A percentile compares a stretch with the other conserved stretches of the same genome.
These are phyloP conservation scores for Picochlorum sp. DNA, from an alignment of 139 green algal genomes.

Conservation along the genomic window DNA sequence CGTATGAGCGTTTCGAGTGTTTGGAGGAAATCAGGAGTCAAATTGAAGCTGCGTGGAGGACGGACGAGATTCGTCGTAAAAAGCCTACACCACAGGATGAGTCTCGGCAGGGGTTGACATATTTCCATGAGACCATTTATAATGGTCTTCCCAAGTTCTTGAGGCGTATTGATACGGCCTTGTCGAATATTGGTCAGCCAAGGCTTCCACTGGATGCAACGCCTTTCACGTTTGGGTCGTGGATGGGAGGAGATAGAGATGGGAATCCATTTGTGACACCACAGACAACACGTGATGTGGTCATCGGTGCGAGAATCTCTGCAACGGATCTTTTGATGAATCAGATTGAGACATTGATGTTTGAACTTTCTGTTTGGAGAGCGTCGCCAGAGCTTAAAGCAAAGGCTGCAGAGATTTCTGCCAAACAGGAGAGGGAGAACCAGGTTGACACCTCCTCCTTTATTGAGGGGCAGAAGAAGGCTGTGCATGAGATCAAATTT, in stretches of 20 bases:
- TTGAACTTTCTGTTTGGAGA: constrained; percentile 90
- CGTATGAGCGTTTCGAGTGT: constrained; percentile 68
- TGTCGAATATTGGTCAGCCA: constrained; percentile 75
- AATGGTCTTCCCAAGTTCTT: constrained; percentile 50
- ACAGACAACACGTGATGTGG: constrained; percentile 80
- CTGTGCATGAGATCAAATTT: constrained; percentile 40
- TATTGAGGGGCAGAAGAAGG: constrained; percentile 68
- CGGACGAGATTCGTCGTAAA: constrained; percentile 87
- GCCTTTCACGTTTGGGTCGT: constrained; percentile 68
- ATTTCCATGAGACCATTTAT: constrained; percentile 91
- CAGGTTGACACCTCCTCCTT: constrained; percentile 30
- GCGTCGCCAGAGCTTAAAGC: constrained; percentile 53
- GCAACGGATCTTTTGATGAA: constrained; percentile 53
- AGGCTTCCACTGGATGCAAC: constrained; percentile 64
- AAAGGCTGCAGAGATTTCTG: constrained; percentile 23
- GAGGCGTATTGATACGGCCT: constrained; percentile 78
- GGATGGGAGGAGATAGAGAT: constrained; percentile 95
- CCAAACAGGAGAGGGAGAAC: constrained; percentile 30
- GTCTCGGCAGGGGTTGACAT: constrained; percentile 83
- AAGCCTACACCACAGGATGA: constrained; percentile 91
- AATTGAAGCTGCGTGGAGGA: constrained; percentile 83
- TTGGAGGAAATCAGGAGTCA: constrained; percentile 63
- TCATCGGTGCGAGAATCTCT: constrained; percentile 65
- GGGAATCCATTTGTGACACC: constrained; percentile 91
- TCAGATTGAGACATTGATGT: constrained; percentile 74